Evolutionary conservation across 805 yeast species (phyloP).

Genomic region (Teunomyces panamensis): DNA sequence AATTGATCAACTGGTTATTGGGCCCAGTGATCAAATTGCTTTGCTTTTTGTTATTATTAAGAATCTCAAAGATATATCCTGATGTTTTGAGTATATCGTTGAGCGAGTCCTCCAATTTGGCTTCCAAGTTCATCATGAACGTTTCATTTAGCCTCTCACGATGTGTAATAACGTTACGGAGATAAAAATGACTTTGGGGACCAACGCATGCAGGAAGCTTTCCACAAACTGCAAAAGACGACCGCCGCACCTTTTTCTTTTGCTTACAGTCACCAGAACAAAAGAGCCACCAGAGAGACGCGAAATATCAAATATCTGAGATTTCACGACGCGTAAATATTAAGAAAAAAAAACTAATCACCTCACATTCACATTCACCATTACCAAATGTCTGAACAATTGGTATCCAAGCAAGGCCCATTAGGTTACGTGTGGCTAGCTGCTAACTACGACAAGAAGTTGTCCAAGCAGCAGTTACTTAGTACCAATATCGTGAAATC

Average conservation of each 20-base stretch:
- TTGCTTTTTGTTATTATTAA: conserved; percentile 39
- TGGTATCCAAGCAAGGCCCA: conserved; percentile 69
- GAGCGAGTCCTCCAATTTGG: conserved; percentile 37
- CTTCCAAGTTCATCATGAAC: conserved; percentile 36
- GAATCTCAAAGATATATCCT: conserved; percentile 43
- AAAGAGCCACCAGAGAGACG: neutral
- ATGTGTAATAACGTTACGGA: neutral
- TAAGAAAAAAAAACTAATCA: neutral
- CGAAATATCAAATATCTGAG: neutral
- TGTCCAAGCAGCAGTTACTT: conserved; percentile 68
- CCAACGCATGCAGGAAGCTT: neutral
- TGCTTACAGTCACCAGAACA: neutral
- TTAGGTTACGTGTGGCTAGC: conserved; percentile 91
- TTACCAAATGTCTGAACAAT: conserved; percentile 9
- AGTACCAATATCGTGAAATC: conserved; percentile 67
- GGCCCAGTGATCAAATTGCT: conserved; percentile 41
- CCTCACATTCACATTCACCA: neutral
- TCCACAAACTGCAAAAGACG: neutral
- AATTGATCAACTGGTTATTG: conserved; percentile 39
- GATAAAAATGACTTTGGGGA: conserved; percentile 1
- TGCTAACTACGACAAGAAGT: conserved; percentile 77
- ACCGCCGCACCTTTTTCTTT: neutral
- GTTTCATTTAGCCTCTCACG: neutral
- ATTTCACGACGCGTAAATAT: neutral
- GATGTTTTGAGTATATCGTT: conserved; percentile 40